Conservation (phyloP, 2,329 filamentous ascomycete species). For the Botrytis squamosa region DNA sequence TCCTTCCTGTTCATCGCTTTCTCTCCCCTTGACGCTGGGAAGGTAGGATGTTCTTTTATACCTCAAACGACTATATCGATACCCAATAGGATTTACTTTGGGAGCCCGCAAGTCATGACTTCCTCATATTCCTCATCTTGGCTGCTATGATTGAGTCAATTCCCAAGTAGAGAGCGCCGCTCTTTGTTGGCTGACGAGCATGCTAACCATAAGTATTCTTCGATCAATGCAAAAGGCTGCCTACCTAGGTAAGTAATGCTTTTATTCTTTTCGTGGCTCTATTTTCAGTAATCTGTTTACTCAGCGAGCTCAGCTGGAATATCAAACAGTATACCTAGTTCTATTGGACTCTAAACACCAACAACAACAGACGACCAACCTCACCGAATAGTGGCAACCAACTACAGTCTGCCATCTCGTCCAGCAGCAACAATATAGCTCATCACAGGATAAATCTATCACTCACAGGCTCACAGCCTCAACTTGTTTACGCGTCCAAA, state of each 20-base stretch:
- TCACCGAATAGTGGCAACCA: slow-evolving; percentile 4
- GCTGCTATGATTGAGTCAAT: not conserved
- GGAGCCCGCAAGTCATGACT: not conserved
- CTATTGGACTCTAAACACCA: not conserved
- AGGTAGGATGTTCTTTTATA: not conserved
- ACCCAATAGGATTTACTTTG: not conserved
- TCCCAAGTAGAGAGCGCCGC: not conserved
- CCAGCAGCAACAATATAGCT: not conserved
- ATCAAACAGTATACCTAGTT: not conserved
- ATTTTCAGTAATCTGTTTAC: not conserved
- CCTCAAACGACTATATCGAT: not conserved
- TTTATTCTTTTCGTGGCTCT: not conserved
- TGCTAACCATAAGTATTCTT: not conserved
- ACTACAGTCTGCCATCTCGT: not conserved
- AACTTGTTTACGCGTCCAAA: slow-evolving; percentile 7
- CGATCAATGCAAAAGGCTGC: not conserved
- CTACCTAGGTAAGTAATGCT: not conserved
- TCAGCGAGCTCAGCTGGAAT: not conserved
- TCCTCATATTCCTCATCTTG: not conserved
- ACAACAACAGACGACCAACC: not conserved
- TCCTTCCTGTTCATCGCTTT: not conserved
- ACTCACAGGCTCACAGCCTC: slow-evolving; percentile 4
- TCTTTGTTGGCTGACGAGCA: not conserved
- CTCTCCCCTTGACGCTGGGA: not conserved
- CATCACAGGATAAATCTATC: not conserved